Base-by-base conservation (phyloP, 257 asterid genomes). In the Lycium barbarum region DNA sequence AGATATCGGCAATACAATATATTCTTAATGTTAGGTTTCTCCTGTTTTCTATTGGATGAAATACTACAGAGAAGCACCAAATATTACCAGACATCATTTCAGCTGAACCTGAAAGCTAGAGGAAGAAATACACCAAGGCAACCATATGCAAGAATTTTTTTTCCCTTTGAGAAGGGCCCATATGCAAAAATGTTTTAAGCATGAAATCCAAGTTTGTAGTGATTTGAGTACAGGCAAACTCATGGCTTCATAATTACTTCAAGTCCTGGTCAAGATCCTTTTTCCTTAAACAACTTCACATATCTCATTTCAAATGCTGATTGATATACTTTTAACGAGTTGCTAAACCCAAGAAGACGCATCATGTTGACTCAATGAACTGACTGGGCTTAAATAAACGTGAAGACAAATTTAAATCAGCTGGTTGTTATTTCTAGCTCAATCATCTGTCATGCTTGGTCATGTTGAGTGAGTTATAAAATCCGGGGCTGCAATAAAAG, bases 401-500 rank as follows among this genome's bases (percentile, higher is more conserved):
- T 40, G 55, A 70, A 15, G 54, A 40, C 55, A 40, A 40, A 40
- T 70, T 70, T 70, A 33, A 40, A 70, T 70, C 79, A 70, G 54
- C 54, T 17, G 54, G 53, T 70, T 15, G 40, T 8, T 70, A 17
- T 70, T 40, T 70, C 53, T n/a, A 70, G 49, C 79, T 40, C 33
- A 40, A 59, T 40, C 47, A 17, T 70, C 54, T 67, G 51, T 7
- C 76, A 38, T 36, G 22, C 51, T 6, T 67, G 49, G 49, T 15
- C 79, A 70, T 70, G 79, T 17, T 15, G 33, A 70, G 14, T 40
- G 79, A 70, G 54, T 70, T 7, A 15, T 17, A 68, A 70, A 70
- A 70, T 70, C 79, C 7, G 12, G 79, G 35, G 8, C 79, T 36
- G 36, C 49, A 2, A 26, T 26, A 26, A 26, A 26, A 26, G 33